phyloP scores from a whole-genome alignment of 768 basidiomycete genomes.

The Cystofilobasidium ferigula region DNA sequence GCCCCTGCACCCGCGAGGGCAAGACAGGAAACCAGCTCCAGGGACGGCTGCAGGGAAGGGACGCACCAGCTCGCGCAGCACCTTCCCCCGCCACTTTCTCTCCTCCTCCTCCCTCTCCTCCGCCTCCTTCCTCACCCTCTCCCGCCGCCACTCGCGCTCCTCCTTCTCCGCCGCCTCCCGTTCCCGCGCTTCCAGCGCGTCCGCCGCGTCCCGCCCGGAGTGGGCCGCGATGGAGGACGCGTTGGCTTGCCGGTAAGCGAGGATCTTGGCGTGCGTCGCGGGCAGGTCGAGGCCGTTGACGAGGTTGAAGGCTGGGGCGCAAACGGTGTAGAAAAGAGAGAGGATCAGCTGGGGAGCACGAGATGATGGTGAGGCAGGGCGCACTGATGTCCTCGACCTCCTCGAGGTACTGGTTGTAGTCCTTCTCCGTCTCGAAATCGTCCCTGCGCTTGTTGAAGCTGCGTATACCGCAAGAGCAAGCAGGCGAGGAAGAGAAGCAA shows the following conservation, averaged over 20 bases:
- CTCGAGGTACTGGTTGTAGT: constrained; percentile 92
- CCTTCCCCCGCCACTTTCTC: constrained; percentile 56
- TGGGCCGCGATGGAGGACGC: constrained; percentile 66
- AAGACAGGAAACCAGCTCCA: no score
- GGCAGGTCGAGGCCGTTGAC: constrained; percentile 74
- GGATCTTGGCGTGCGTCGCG: constrained; percentile 73
- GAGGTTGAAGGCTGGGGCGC: constrained; percentile 71
- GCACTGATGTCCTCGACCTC: constrained; percentile 82
- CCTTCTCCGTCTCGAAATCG: constrained; percentile 67
- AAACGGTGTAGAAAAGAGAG: neutral
- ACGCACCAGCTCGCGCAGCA: constrained; percentile 71
- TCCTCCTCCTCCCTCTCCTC: constrained; percentile 29
- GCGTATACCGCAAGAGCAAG: neutral
- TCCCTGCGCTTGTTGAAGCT: constrained; percentile 91
- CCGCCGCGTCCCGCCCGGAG: constrained; percentile 59
- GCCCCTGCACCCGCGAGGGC: no score
- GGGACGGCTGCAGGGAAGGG: neutral
- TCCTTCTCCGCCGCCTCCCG: constrained; percentile 59
- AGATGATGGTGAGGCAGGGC: constrained; percentile 29
- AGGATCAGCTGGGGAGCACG: constrained; percentile 1
- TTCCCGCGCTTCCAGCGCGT: constrained; percentile 53
- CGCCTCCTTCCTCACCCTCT: constrained; percentile 25
- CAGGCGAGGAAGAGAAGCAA: neutral
- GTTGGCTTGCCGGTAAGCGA: constrained; percentile 69
- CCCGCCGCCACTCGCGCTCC: constrained; percentile 44